A percentile compares a stretch with the other conserved stretches of the same genome.
phyloP scores from a whole-genome alignment of 345 rosid species.

The Camelina hispida region DNA sequence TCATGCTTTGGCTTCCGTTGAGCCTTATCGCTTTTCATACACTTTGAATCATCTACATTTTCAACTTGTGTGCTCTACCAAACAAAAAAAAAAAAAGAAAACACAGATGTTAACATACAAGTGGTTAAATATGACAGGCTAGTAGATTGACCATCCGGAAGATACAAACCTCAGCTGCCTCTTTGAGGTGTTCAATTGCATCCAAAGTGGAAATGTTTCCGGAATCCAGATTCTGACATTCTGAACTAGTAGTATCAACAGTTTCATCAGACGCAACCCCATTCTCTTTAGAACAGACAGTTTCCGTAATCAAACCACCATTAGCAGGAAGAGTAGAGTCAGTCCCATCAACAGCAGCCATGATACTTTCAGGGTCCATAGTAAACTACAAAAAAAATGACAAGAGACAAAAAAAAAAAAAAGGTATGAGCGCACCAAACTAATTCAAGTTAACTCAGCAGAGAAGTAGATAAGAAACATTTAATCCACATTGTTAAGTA shows the following conservation, averaged over 20 bases:
- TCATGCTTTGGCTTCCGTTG: slow-evolving; percentile 56
- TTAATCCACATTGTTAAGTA: not conserved
- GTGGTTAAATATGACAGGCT: not conserved
- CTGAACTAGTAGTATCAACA: slow-evolving; percentile 33
- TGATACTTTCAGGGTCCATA: slow-evolving; percentile 62
- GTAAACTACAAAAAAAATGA: slow-evolving; percentile 41
- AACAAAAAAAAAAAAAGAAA: not conserved
- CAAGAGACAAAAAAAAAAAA: slow-evolving; percentile 5
- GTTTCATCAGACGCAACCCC: slow-evolving; percentile 39
- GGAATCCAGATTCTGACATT: slow-evolving; percentile 42
- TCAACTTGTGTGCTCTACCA: slow-evolving; percentile 56
- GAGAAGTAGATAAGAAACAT: slow-evolving; percentile 4
- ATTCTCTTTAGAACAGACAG: slow-evolving; percentile 46
- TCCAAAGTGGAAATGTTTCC: slow-evolving; percentile 46
- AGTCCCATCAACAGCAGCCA: slow-evolving; percentile 49
- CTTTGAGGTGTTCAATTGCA: slow-evolving; percentile 43
- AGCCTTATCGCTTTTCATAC: slow-evolving; percentile 49
- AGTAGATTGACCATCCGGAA: slow-evolving; percentile 18
- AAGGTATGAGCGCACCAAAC: not conserved
- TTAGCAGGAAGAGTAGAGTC: slow-evolving; percentile 54
- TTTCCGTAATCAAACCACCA: slow-evolving; percentile 51
- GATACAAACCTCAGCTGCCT: slow-evolving; percentile 53
- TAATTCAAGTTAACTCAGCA: slow-evolving; percentile 8
- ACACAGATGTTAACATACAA: slow-evolving; percentile 19
- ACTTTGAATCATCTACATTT: slow-evolving; percentile 45